Evolutionary conservation across 495 filamentous ascomycete genomes (phyloP).

Genomic region (Pseudoneurospora amorphoporcata): DNA sequence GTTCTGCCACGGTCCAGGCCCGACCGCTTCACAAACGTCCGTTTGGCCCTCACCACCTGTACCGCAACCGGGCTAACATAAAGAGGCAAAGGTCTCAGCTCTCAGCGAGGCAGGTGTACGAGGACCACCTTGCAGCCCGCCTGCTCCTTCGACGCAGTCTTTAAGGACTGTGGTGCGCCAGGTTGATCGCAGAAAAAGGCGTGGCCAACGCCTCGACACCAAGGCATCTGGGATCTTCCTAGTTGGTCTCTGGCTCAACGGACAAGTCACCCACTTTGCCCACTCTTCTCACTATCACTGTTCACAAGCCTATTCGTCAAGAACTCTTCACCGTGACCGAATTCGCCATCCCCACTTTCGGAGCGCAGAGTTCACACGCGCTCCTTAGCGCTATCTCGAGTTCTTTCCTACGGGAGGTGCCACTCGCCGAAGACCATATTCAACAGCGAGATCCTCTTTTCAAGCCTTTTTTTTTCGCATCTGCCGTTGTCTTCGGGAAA

Average conservation of each 20-base stretch:
- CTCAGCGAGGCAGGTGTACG: not conserved
- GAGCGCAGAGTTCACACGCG: conserved; percentile 11
- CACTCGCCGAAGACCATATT: not conserved
- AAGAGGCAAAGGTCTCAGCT: not conserved
- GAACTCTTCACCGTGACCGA: conserved; percentile 14
- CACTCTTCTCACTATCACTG: conserved; percentile 7
- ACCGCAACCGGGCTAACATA: not conserved
- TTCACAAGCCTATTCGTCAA: conserved; percentile 17
- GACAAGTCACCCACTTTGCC: conserved; percentile 10
- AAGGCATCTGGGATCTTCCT: conserved; percentile 17
- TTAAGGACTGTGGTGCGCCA: not conserved
- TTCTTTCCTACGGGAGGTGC: not conserved
- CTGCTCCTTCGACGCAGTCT: not conserved
- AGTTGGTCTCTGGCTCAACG: conserved; percentile 8
- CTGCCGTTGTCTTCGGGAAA: conserved; percentile 1
- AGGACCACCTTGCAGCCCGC: not conserved
- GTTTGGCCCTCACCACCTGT: not conserved
- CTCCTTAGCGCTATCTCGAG: not conserved
- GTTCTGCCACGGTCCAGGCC: not conserved
- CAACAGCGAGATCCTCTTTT: not conserved
- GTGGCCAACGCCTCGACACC: conserved; percentile 2
- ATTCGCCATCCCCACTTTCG: conserved; percentile 20
- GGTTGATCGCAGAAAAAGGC: not conserved
- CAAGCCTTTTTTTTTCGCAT: not conserved
- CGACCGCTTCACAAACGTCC: not conserved